Evolutionary conservation across 108 stramenopile genomes (phyloP).

Genomic region (Craspedostauros australis): DNA sequence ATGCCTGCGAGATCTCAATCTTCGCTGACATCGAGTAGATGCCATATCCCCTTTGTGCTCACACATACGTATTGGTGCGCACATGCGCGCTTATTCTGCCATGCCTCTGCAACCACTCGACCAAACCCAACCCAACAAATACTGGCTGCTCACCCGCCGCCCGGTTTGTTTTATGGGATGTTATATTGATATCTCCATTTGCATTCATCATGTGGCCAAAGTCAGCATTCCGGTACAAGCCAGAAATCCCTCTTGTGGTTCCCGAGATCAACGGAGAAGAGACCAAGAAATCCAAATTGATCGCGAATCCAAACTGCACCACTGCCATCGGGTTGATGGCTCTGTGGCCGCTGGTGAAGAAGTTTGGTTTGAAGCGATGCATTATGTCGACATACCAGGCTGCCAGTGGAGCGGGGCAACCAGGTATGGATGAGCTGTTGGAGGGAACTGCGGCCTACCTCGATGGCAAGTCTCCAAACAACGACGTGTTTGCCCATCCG

Average conservation of each 20-base stretch:
- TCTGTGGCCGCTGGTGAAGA: constrained; percentile 88
- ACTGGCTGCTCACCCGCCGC: no score
- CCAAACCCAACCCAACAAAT: no score
- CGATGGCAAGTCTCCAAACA: constrained; percentile 59
- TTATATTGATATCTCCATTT: not conserved
- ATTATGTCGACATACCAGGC: constrained; percentile 98
- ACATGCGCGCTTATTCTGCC: no score
- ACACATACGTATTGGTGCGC: no score
- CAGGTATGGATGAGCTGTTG: constrained; percentile 94
- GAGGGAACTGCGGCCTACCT: constrained; percentile 76
- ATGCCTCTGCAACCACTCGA: no score
- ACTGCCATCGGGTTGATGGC: constrained; percentile 99
- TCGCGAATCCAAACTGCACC: constrained; percentile 99
- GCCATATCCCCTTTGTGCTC: no score
- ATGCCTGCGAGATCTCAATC: no score
- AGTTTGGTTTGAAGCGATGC: constrained; percentile 85
- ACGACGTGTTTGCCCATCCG: constrained; percentile 92
- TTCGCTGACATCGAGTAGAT: no score
- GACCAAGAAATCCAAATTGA: constrained; percentile 89
- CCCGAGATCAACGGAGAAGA: constrained; percentile 95
- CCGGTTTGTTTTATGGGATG: no score
- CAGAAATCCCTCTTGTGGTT: constrained; percentile 88
- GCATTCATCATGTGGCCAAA: constrained; percentile 21
- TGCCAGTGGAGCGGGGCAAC: constrained; percentile 80
- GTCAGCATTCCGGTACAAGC: constrained; percentile 91